phyloP scores from a whole-genome alignment of 164 flowering plant genomes.

The Kalanchoe fedtschenkoi region DNA sequence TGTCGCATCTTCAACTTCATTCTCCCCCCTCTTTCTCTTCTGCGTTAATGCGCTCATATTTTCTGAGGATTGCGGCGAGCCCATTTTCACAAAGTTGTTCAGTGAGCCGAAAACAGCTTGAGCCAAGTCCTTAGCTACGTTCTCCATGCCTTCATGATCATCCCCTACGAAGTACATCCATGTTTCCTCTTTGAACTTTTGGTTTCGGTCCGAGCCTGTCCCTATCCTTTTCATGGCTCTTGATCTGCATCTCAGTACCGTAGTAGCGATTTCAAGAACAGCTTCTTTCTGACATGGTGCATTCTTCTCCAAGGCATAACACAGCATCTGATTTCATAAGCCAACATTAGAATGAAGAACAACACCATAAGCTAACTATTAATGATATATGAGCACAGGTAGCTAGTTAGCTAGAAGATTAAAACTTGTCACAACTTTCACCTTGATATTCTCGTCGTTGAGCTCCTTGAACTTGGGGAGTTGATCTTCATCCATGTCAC shows the following conservation, averaged over 20 bases:
- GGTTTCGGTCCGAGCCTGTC: constrained; percentile 7
- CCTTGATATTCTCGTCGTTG: constrained; percentile 44
- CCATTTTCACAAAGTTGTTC: constrained; percentile 34
- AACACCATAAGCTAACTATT: too few relatives aligned
- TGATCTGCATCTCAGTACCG: constrained; percentile 65
- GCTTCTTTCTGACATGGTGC: constrained; percentile 66
- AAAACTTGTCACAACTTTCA: constrained; percentile 5
- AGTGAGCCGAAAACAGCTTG: constrained; percentile 62
- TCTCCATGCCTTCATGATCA: constrained; percentile 52
- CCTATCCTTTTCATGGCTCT: constrained; percentile 33
- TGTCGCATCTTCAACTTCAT: constrained; percentile 26
- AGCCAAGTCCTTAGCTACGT: constrained; percentile 65
- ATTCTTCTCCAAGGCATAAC: constrained; percentile 50
- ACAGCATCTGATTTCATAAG: constrained; percentile 7
- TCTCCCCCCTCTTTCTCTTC: constrained; percentile 52
- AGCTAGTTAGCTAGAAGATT: neutral
- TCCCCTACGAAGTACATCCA: constrained; percentile 71
- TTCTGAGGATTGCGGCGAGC: constrained; percentile 41
- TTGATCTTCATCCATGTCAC: constrained; percentile 46
- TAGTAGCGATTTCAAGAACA: constrained; percentile 52
- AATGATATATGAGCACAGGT: neutral
- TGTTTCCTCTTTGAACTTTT: constrained; percentile 48
- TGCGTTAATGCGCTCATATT: constrained; percentile 25
- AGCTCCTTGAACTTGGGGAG: constrained; percentile 42
- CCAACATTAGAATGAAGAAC: neutral